A percentile compares a stretch with the other conserved stretches of the same genome.
Conservation (phyloP, 306 rosid species). For the Sesbania bispinosa region DNA sequence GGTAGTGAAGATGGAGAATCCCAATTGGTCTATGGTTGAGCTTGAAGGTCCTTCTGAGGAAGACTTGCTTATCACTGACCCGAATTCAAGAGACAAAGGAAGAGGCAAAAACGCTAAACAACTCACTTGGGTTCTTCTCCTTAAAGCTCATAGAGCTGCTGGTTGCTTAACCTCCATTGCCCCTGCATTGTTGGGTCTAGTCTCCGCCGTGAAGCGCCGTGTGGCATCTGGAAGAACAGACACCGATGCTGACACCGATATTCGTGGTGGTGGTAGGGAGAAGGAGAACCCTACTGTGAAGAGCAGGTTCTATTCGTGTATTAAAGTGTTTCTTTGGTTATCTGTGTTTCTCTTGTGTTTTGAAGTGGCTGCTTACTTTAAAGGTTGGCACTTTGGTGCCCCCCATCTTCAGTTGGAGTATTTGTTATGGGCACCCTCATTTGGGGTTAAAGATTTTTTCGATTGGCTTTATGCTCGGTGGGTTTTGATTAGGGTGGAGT, state of each 20-base stretch:
- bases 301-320: constrained; percentile 58
- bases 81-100: constrained; percentile 45
- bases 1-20: constrained; percentile 94
- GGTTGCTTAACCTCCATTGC: constrained; percentile 74
- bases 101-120: constrained; percentile 81
- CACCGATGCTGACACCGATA: constrained; percentile 45
- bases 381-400: constrained; percentile 84
- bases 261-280: constrained; percentile 35
- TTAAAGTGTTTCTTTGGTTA: constrained; percentile 59
- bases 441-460: constrained; percentile 52
- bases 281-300: constrained; percentile 51
- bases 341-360: constrained; percentile 59
- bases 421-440: constrained; percentile 50
- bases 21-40: constrained; percentile 95
- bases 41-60: constrained; percentile 80
- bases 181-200: constrained; percentile 62
- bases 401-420: constrained; percentile 43
- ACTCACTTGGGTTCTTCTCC: constrained; percentile 90
- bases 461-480: constrained; percentile 63
- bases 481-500: constrained; percentile 66
- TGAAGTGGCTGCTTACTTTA: constrained; percentile 68
- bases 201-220: constrained; percentile 67
- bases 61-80: constrained; percentile 49
- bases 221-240: constrained; percentile 69
- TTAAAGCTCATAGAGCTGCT: constrained; percentile 79